Percentiles rank a stretch among this genome's conserved stretches.
These are phyloP conservation scores for Rauvolfia tetraphylla DNA, from an alignment of 257 asterid species.

Conservation along the genomic window DNA sequence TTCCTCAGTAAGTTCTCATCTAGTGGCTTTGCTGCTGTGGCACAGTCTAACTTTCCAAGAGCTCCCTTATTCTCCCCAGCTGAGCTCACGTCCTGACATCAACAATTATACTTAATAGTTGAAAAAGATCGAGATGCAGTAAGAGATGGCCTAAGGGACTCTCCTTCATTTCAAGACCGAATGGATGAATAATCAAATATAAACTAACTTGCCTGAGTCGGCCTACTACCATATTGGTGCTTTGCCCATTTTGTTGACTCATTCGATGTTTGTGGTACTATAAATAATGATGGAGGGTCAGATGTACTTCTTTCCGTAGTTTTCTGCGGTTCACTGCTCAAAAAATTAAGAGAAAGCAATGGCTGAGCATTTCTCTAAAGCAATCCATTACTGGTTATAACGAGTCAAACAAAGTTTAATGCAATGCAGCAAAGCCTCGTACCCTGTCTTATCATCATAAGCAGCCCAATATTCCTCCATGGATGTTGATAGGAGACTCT, in stretches of 20 bases:
- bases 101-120: background rate
- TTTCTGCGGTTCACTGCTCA: constrained; percentile 51
- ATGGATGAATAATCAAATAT: constrained; percentile 2
- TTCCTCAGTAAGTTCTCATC: constrained; percentile 42
- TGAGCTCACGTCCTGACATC: constrained; percentile 40
- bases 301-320: constrained; percentile 38
- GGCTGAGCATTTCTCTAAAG: background rate
- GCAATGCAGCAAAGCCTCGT: constrained; percentile 24
- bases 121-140: constrained; percentile 3
- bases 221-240: constrained; percentile 28
- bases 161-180: background rate
- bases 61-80: constrained; percentile 22
- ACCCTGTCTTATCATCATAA: constrained; percentile 52
- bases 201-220: constrained; percentile 30
- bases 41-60: constrained; percentile 21
- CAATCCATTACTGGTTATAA: background rate
- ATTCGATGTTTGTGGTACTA: constrained; percentile 31
- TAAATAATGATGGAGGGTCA: constrained; percentile 32
- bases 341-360: constrained; percentile 14
- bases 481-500: constrained; percentile 62
- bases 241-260: constrained; percentile 31
- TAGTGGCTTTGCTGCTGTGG: constrained; percentile 25
- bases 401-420: background rate
- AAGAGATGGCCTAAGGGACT: background rate
- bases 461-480: constrained; percentile 78